A percentile compares a stretch with the other conserved stretches of the same genome.
Conservation (phyloP, 202 grass and related monocot genomes). For the Alloteropsis angusta region DNA sequence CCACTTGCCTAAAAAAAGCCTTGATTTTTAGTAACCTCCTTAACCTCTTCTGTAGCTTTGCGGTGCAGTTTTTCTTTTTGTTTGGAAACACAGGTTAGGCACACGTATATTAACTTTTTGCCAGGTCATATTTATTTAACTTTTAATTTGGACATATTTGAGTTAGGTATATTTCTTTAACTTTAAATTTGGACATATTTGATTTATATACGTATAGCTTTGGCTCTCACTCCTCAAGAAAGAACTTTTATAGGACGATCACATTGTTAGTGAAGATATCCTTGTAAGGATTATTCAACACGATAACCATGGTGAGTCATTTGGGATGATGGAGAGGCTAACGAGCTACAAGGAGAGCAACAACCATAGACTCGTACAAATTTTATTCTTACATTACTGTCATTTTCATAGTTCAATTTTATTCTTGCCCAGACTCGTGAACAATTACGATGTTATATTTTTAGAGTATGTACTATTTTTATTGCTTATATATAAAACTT, state of each 20-base stretch:
- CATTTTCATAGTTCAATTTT: not conserved
- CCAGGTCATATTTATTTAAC: not conserved
- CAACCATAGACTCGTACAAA: not conserved
- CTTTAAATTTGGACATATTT: not conserved
- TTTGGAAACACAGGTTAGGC: slow-evolving; percentile 9
- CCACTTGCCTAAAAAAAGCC: not conserved
- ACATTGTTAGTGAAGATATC: not conserved
- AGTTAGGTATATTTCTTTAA: not conserved
- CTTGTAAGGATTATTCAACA: not conserved
- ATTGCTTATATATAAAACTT: not conserved
- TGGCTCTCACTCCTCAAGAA: not conserved
- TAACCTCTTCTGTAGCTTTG: not conserved
- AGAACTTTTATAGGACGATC: not conserved
- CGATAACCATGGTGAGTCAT: not conserved
- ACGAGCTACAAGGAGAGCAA: not conserved
- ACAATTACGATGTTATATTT: not conserved
- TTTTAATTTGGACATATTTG: slow-evolving; percentile 3
- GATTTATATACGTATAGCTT: not conserved
- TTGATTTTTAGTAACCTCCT: not conserved
- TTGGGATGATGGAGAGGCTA: not conserved
- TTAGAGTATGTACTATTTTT: not conserved
- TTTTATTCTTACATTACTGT: not conserved
- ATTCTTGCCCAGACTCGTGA: not conserved
- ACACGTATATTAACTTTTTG: not conserved
- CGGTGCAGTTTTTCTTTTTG: not conserved